Evolutionary conservation across 1,284 basidiomycete species (phyloP), one percentile per base, ranked within the genome.

Genomic region (Ceratobasidium sp.): DNA sequence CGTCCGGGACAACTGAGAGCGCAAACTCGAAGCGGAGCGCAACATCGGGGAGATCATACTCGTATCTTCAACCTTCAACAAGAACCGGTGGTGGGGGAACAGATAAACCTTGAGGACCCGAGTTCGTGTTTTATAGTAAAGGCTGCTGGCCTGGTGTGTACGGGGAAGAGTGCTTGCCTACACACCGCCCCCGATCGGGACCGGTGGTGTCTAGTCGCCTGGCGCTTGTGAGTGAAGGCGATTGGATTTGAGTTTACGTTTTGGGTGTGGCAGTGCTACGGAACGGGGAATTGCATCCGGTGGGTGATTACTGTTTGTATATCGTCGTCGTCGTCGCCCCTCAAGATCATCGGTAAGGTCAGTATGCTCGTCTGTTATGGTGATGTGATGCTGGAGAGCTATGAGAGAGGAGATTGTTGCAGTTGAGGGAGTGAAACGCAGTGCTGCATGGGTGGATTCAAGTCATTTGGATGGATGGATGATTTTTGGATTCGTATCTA

Each of bases 301-400:
- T 54, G 49, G n/a, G n/a, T 32, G 63, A 30, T 52, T 66, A n/a
- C 58, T n/a, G 61, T 69, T 57, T 69, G 64, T 69, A 38, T 57
- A 69, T 69, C 52, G 35, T 57, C 64, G 52, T 57, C 49, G 47
- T 54, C 63, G 63, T 26, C 64, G 54, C 21, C 64, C 64, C 28
- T 69, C 52, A 69, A 69, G 64, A 69, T 57, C 52, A 26, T 69
- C 64, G 52, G 52, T 23, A 69, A 57, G 64, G 64, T 69, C 23
- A 41, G 64, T 69, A 57, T 69, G n/a, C 8, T 7, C 28, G 64
- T 57, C 28, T 55, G 8, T 43, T 7, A 54, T 5, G 41, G 35
- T 28, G 26, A 3, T 32, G 18, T 32, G 23, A 28, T n/a, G 28
- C 5, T 1, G 16, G 6, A 1, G 4, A n/a, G 21, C 28, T 32